A percentile compares a stretch with the other conserved stretches of the same genome.
These are phyloP conservation scores for Croton setiger DNA, from an alignment of 441 rosid genomes.

Conservation along the genomic window DNA sequence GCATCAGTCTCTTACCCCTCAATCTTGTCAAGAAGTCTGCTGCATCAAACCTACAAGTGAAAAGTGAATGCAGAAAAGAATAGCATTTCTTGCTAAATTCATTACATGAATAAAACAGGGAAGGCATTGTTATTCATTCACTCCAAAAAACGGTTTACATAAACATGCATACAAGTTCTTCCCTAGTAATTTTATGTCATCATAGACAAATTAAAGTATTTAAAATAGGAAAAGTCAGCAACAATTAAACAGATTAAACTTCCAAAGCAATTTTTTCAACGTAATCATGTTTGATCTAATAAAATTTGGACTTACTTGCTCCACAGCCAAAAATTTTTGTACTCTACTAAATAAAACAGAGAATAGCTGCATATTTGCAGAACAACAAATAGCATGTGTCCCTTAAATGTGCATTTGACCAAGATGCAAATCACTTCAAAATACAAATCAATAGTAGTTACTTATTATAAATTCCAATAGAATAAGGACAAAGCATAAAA, in stretches of 20 bases:
- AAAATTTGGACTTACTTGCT: background rate
- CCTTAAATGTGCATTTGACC: too few relatives aligned
- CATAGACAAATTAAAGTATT: background rate
- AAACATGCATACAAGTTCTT: background rate
- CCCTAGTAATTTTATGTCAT: background rate
- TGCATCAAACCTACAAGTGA: conserved; percentile 76
- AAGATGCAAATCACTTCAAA: too few relatives aligned
- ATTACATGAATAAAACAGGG: conserved; percentile 1
- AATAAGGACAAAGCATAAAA: too few relatives aligned
- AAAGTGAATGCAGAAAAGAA: conserved; percentile 31
- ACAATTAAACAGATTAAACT: background rate
- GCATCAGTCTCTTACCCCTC: conserved; percentile 74
- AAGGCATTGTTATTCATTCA: background rate
- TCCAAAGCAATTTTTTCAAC: background rate
- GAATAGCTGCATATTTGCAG: too few relatives aligned
- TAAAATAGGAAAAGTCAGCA: background rate
- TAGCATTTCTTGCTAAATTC: conserved; percentile 6
- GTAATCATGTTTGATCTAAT: background rate
- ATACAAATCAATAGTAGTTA: too few relatives aligned
- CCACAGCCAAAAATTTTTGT: background rate
- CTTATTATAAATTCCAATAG: too few relatives aligned
- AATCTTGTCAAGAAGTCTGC: conserved; percentile 81
- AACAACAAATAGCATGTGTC: too few relatives aligned
- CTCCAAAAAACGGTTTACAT: background rate
- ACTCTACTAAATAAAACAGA: too few relatives aligned